Evolutionary conservation across 768 basidiomycete species (phyloP).

Genomic region (Arthromyces matolae): DNA sequence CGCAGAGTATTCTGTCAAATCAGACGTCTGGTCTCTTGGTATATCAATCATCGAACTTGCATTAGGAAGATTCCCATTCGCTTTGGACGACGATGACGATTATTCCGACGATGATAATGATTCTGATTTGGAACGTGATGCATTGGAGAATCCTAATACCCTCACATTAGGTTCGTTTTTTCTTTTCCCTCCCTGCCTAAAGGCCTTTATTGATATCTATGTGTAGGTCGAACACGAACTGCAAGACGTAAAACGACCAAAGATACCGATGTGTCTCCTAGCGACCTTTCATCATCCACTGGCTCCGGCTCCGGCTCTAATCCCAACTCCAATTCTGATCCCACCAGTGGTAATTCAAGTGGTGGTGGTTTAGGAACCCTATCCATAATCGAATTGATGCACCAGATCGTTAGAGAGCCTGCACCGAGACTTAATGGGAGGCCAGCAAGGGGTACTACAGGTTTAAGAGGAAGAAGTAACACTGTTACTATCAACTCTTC

Average conservation of each 20-base stretch:
- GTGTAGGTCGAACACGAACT: no score
- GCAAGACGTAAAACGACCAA: no score
- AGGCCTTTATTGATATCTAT: no score
- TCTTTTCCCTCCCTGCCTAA: no score
- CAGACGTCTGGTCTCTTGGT: constrained; percentile 98
- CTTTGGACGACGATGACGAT: constrained; percentile 65
- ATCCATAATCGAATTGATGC: constrained; percentile 94
- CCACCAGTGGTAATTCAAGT: no score
- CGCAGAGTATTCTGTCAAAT: constrained; percentile 96
- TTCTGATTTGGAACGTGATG: constrained; percentile 71
- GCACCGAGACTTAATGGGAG: constrained; percentile 79
- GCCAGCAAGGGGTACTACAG: no score
- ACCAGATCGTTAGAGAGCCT: constrained; percentile 98
- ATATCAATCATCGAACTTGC: constrained; percentile 96
- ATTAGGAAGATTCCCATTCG: constrained; percentile 96
- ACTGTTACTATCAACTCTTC: no score
- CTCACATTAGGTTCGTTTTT: background rate
- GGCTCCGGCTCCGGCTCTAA: no score
- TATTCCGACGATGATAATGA: constrained; percentile 25
- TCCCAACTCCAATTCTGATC: no score
- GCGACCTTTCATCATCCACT: no score
- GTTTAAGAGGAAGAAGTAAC: no score
- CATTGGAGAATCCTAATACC: constrained; percentile 58
- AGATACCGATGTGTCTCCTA: no score
- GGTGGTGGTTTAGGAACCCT: constrained; percentile 93